Conservation (phyloP, 2,329 filamentous ascomycete genomes). For the Diaporthe ilicicola region DNA sequence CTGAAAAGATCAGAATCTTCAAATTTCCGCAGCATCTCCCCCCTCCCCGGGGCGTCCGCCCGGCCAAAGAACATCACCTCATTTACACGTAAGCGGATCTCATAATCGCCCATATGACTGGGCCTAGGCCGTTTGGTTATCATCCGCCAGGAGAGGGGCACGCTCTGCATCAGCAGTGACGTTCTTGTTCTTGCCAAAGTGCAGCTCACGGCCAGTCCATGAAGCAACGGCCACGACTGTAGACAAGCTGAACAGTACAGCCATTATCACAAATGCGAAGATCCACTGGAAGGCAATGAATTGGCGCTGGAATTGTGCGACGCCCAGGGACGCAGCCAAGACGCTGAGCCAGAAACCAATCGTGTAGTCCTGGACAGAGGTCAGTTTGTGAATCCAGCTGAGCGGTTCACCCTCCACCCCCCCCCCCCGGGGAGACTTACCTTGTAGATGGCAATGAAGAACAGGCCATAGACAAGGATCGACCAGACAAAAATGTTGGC, state of each 20-base stretch:
- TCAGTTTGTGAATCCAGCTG: background rate
- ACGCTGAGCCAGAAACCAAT: constrained; percentile 83
- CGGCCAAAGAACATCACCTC: background rate
- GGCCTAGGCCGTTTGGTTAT: constrained; percentile 45
- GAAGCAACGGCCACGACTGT: constrained; percentile 71
- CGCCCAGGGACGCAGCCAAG: constrained; percentile 76
- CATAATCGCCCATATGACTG: background rate
- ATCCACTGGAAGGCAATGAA: constrained; percentile 89
- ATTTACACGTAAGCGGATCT: too few species aligned
- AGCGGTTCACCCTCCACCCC: background rate
- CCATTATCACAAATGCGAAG: constrained; percentile 87
- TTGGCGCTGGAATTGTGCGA: constrained; percentile 78
- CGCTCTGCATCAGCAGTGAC: constrained; percentile 61
- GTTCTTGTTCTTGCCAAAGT: constrained; percentile 54
- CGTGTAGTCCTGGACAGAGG: constrained; percentile 66
- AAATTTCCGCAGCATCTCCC: background rate
- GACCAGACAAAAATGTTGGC: constrained; percentile 92
- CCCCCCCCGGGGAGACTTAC: constrained; percentile 58
- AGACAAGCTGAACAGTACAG: constrained; percentile 74
- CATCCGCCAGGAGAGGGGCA: constrained; percentile 67
- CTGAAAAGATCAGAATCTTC: background rate
- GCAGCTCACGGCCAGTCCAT: constrained; percentile 65
- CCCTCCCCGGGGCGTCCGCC: background rate
- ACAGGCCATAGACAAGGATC: constrained; percentile 77
- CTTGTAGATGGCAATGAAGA: constrained; percentile 79